A percentile compares a stretch with the other conserved stretches of the same genome.
phyloP scores from a whole-genome alignment of 352 stramenopile genomes.

The Phytopythium aichiense region DNA sequence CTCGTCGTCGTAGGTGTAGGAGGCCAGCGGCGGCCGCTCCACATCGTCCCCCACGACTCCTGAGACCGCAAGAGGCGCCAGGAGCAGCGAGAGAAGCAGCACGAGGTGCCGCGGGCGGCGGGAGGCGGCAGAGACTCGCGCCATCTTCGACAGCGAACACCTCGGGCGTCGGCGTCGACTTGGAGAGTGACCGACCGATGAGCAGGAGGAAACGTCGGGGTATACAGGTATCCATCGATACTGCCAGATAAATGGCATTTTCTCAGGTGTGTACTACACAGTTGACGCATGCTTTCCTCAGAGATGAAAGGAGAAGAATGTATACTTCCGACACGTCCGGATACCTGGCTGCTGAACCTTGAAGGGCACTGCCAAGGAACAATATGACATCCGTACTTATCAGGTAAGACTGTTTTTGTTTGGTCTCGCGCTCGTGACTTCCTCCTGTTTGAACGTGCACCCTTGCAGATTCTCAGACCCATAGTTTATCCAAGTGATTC shows the following conservation, averaged over 20 bases:
- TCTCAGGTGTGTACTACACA: constrained; percentile 4
- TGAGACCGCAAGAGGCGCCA: neutral
- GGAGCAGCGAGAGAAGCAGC: neutral
- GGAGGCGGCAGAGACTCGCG: neutral
- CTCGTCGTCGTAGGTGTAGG: neutral
- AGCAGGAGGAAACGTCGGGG: neutral
- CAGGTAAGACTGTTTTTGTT: too few relatives aligned
- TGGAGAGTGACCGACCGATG: neutral
- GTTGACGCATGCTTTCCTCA: neutral
- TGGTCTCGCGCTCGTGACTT: too few relatives aligned
- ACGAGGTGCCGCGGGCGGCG: neutral
- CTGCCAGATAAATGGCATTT: neutral
- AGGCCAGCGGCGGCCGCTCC: neutral
- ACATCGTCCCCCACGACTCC: neutral
- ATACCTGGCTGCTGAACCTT: too few relatives aligned
- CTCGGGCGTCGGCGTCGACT: neutral
- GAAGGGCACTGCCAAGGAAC: too few relatives aligned
- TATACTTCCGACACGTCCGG: too few relatives aligned
- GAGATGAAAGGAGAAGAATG: too few relatives aligned
- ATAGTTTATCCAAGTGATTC: constrained; percentile 4
- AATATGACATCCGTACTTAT: too few relatives aligned
- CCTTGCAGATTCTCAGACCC: too few relatives aligned
- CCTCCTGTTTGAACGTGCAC: too few relatives aligned
- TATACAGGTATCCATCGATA: constrained; percentile 5
- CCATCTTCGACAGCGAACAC: neutral